phyloP scores from a whole-genome alignment of 345 rosid genomes.

The Dipteronia sinensis region DNA sequence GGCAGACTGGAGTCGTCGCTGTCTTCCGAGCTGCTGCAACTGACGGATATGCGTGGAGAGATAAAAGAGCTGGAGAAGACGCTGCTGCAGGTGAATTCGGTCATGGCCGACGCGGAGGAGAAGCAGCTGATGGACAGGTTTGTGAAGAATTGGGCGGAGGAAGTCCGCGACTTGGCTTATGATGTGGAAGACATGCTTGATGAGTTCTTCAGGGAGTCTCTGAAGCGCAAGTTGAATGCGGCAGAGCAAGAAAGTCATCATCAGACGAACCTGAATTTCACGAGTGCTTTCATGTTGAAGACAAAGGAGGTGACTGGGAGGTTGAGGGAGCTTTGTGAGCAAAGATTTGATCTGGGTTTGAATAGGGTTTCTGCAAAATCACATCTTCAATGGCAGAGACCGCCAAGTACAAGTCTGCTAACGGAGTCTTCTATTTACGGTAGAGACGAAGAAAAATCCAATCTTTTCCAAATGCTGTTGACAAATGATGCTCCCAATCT shows the following conservation, averaged over 20 bases:
- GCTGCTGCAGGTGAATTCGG: background rate
- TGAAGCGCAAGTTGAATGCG: background rate
- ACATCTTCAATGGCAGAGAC: background rate
- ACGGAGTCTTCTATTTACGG: background rate
- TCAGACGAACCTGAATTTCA: too few relatives aligned
- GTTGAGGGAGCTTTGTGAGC: background rate
- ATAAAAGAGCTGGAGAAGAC: background rate
- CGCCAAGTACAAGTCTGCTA: background rate
- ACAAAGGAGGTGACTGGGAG: background rate
- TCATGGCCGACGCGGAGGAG: conserved; percentile 8
- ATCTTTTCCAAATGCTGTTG: too few relatives aligned
- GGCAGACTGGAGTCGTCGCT: background rate
- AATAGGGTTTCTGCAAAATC: background rate
- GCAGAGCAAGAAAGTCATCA: background rate
- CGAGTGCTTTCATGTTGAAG: background rate
- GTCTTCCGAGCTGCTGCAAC: too few relatives aligned
- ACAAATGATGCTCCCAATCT: too few relatives aligned
- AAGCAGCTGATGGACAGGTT: fast-evolving
- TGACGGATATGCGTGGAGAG: fast-evolving
- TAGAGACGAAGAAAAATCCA: background rate
- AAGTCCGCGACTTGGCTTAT: conserved; percentile 1
- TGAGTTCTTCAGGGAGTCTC: background rate
- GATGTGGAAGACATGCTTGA: conserved; percentile 14
- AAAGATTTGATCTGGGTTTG: background rate
- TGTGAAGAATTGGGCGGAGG: conserved; percentile 4